A percentile compares a stretch with the other conserved stretches of the same genome.
Conservation (phyloP, 176 grass and related monocot genomes). For the Carex myosuroides region DNA sequence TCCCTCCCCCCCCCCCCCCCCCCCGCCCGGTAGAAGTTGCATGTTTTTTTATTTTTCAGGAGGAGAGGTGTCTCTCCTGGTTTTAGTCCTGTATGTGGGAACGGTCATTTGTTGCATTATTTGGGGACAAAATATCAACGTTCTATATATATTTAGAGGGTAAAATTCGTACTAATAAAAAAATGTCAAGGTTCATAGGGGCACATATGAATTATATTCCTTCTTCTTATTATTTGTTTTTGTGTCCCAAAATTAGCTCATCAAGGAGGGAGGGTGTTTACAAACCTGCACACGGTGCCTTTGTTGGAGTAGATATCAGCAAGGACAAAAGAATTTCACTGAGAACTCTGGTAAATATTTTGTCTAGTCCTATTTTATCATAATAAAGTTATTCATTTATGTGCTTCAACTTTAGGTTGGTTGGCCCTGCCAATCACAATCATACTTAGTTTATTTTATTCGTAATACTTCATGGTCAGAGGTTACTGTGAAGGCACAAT, state of each 20-base stretch:
- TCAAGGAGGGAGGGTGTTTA: constrained; percentile 28
- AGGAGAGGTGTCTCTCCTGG: neutral
- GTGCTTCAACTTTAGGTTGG: neutral
- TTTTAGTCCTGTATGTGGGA: neutral
- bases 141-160: no score
- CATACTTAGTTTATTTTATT: neutral
- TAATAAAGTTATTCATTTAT: neutral
- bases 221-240: neutral
- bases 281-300: constrained; percentile 42
- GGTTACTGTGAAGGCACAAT: neutral
- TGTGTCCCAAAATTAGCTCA: constrained; percentile 27
- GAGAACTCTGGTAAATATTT: constrained; percentile 50
- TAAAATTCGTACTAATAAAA: no score
- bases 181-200: neutral
- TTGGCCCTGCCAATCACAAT: neutral
- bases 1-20: no score
- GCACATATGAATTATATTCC: neutral
- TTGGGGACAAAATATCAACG: no score
- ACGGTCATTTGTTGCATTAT: no score
- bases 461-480: neutral
- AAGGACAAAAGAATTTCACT: constrained; percentile 51
- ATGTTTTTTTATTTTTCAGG: neutral
- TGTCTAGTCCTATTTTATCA: neutral
- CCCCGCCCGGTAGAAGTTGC: neutral
- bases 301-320: constrained; percentile 41